Evolutionary conservation across 225 moss, liverwort and hornwort species (phyloP).

Genomic region (Pseudoscleropodium purum): DNA sequence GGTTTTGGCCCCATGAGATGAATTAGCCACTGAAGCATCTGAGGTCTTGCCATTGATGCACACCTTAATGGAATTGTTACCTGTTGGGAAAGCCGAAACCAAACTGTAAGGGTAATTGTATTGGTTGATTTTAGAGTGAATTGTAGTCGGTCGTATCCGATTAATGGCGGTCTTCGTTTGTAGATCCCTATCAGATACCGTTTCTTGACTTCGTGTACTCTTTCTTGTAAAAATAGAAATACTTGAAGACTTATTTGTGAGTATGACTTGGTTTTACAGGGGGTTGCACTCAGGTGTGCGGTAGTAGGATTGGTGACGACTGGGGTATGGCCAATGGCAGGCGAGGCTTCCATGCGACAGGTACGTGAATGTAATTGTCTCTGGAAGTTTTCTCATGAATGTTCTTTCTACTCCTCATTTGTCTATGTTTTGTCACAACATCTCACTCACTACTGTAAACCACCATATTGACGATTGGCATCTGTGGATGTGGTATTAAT

Average conservation of each 20-base stretch:
- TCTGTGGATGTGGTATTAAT: background rate
- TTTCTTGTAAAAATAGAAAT: background rate
- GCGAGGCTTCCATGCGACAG: conserved; percentile 54
- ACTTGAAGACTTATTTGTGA: background rate
- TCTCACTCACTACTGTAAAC: background rate
- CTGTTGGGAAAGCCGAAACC: background rate
- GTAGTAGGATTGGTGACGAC: background rate
- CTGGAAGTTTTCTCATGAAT: background rate
- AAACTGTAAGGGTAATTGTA: background rate
- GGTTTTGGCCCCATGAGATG: background rate
- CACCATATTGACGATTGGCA: background rate
- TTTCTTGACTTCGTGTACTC: background rate
- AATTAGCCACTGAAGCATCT: background rate
- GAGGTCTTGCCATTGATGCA: background rate
- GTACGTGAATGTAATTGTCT: background rate
- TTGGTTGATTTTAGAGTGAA: background rate
- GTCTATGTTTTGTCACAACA: background rate
- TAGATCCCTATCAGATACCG: background rate
- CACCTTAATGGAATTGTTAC: background rate
- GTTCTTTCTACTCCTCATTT: background rate
- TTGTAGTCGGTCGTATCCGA: too few species aligned
- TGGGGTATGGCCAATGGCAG: conserved; percentile 10
- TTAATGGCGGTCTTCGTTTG: background rate
- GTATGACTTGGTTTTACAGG: conserved; percentile 2
- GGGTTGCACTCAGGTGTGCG: background rate